A percentile compares a stretch with the other conserved stretches of the same genome.
phyloP scores from a whole-genome alignment of 225 moss, liverwort and hornwort species.

The Bryum argenteum region DNA sequence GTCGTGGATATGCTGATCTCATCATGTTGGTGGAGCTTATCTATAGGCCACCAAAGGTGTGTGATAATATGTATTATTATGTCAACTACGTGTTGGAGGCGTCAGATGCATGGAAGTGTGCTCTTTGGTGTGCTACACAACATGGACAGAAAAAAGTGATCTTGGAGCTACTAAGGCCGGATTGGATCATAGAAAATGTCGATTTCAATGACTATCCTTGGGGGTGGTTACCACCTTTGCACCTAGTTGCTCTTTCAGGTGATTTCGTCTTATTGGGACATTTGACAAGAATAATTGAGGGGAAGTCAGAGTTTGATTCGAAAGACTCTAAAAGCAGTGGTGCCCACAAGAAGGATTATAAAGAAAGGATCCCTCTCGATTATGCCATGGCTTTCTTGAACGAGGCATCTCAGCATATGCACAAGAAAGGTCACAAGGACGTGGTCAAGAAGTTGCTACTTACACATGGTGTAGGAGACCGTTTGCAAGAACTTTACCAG shows the following conservation, averaged over 20 bases:
- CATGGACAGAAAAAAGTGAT: not conserved
- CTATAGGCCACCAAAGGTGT: no score
- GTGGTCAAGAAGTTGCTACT: not conserved
- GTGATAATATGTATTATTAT: no score
- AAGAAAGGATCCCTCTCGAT: no score
- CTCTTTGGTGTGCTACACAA: constrained; percentile 11
- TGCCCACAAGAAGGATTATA: no score
- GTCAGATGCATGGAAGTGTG: not conserved
- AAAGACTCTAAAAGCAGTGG: no score
- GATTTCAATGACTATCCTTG: constrained; percentile 11
- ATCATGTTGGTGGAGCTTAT: no score
- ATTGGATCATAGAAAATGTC: not conserved
- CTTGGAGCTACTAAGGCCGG: not conserved
- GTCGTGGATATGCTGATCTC: no score
- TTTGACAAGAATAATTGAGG: no score
- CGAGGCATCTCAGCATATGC: no score
- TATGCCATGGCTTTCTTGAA: no score
- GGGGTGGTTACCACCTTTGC: constrained; percentile 11
- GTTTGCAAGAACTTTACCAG: not conserved
- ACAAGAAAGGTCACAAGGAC: not conserved
- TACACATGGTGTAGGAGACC: not conserved
- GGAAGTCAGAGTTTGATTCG: no score
- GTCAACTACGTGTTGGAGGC: no score
- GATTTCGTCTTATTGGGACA: not conserved
- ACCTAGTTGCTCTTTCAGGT: constrained; percentile 3